Conservation (phyloP, 352 stramenopile species). For the Globisporangium emineosum region DNA sequence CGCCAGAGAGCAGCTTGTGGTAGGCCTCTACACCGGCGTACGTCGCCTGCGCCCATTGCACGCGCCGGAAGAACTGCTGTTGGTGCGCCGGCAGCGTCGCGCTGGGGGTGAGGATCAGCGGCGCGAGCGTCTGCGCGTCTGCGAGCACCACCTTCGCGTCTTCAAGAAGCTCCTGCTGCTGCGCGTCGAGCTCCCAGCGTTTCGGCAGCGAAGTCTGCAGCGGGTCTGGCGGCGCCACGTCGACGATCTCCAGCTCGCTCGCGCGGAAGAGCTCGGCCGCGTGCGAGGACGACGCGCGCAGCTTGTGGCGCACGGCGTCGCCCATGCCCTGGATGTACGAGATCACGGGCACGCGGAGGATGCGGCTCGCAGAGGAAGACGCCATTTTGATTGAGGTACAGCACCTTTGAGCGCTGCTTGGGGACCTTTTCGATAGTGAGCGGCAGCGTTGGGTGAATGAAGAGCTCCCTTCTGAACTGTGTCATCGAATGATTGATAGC, state of each 20-base stretch:
- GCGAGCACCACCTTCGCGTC: constrained; percentile 42
- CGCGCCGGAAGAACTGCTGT: constrained; percentile 32
- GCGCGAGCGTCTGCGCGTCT: constrained; percentile 43
- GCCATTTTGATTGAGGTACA: constrained; percentile 2
- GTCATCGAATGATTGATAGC: too few relatives aligned
- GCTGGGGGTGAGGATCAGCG: constrained; percentile 33
- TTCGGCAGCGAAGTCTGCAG: constrained; percentile 9
- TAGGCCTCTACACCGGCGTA: constrained; percentile 63
- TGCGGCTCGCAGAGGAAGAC: constrained; percentile 7
- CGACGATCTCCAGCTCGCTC: constrained; percentile 41
- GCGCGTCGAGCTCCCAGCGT: constrained; percentile 30
- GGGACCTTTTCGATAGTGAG: neutral
- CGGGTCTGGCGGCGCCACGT: constrained; percentile 22
- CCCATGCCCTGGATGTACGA: constrained; percentile 46
- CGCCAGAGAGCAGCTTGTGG: constrained; percentile 24
- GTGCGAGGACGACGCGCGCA: constrained; percentile 26
- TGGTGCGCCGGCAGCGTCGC: constrained; percentile 19
- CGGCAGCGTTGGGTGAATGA: neutral
- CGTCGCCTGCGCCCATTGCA: constrained; percentile 62
- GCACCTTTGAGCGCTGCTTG: constrained; percentile 1
- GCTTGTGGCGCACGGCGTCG: constrained; percentile 31
- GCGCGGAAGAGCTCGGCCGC: constrained; percentile 42
- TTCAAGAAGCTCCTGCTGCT: constrained; percentile 37
- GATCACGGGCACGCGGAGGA: constrained; percentile 50
- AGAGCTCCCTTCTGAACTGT: too few relatives aligned